These are phyloP conservation scores for Solanum stenotomum DNA, from an alignment of 257 asterid genomes.

Conservation along the genomic window DNA sequence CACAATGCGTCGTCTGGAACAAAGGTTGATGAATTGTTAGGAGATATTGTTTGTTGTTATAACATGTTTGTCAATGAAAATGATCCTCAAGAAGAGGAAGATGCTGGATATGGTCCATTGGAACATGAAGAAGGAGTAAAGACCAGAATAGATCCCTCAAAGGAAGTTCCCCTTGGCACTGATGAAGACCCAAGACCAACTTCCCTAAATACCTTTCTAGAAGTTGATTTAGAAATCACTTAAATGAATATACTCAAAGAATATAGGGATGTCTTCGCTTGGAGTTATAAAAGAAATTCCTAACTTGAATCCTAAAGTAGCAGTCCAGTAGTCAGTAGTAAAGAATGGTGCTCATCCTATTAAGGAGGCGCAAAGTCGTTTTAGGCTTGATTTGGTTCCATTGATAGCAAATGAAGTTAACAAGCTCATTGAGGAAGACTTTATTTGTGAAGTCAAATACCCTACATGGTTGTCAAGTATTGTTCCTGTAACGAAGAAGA, in stretches of 20 bases:
- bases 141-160: neutral
- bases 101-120: neutral
- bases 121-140: neutral
- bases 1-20: neutral
- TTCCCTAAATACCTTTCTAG: neutral
- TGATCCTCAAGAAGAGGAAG: neutral
- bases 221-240: neutral
- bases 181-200: neutral
- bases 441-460: too few species aligned
- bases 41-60: neutral
- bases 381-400: neutral
- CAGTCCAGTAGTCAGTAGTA: neutral
- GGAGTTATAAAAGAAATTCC: neutral
- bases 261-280: neutral
- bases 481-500: too few species aligned
- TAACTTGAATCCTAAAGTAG: neutral
- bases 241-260: neutral
- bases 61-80: neutral
- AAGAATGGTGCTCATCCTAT: neutral
- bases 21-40: neutral
- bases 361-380: too few species aligned
- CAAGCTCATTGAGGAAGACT: too few species aligned
- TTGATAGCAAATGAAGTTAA: neutral
- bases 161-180: neutral
- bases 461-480: neutral